Base-by-base conservation (phyloP, 345 rosid genomes). In the Eutrema yunnanense region DNA sequence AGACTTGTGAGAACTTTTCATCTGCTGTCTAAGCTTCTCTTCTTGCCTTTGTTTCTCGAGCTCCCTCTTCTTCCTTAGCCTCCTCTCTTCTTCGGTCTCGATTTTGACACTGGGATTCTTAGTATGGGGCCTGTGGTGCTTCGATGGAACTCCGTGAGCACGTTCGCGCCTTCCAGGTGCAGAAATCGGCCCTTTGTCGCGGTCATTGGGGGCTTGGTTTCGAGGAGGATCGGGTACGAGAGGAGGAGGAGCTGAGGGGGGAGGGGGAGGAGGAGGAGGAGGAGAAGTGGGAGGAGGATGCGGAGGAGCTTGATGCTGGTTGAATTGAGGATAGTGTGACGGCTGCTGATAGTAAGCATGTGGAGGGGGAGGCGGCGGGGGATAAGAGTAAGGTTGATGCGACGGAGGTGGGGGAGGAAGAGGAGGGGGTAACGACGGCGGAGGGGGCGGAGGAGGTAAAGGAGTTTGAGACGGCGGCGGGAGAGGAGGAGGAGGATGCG, bases 1-100 rank as follows among this genome's bases (percentile, higher is more conserved):
- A 50, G 86, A 78, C 79, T 87, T 88, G 14, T 86, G 91, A 37
- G 77, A 80, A 42, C 64, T 69, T 67, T 43, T 82, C 69, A 70
- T 77, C 83, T 69, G 88, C 81, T 1, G 90, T 79, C 77, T 85
- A 53, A 38, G 47, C 43, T 66, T 60, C 33, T 74, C 96, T 78
- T 89, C 86, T 77, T 83, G 59, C 71, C 88, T 89, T 64, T 84
- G 96, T 81, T 90, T 95, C 83, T 95, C 98, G 51, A 78, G 82
- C 77, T 92, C 99, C 80, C 81, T 86, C 86, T 88, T 95, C 90
- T 95, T 95, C 78, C 98, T 84, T 72, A 82, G 63, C 82, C 90
- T 84, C 81, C 98, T 87, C 78, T 92, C 98, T 61, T 95, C 98
- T 79, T 95, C 99, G 0, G 92, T 89, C 85, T 91, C 97, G 70